phyloP scores from a whole-genome alignment of 2,329 filamentous ascomycete genomes.

The Arthrobotrys entomopaga region DNA sequence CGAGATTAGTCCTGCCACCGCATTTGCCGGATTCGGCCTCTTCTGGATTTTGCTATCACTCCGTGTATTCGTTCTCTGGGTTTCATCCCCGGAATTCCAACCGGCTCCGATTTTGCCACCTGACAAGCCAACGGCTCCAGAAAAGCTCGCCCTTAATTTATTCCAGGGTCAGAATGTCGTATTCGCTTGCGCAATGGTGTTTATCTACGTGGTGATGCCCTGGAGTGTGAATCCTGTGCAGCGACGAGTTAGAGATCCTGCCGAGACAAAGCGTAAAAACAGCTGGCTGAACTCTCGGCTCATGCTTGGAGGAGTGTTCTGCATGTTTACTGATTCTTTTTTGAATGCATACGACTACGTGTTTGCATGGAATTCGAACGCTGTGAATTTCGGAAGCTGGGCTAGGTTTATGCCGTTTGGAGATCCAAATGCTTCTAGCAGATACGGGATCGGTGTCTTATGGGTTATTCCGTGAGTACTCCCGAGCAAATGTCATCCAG shows the following conservation, averaged over 20 bases:
- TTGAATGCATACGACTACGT: constrained; percentile 27
- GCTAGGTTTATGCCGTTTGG: constrained; percentile 33
- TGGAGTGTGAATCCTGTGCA: background rate
- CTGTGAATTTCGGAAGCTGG: constrained; percentile 39
- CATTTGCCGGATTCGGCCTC: constrained; percentile 24
- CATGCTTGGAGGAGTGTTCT: constrained; percentile 12
- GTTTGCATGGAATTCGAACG: constrained; percentile 18
- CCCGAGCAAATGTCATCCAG: too few relatives aligned
- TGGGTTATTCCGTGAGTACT: constrained; percentile 31
- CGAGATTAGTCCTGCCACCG: constrained; percentile 21
- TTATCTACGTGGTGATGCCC: background rate
- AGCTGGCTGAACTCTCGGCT: constrained; percentile 17
- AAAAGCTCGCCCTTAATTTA: constrained; percentile 13
- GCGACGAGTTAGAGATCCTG: background rate
- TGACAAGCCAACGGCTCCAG: constrained; percentile 14
- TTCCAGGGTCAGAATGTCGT: constrained; percentile 20
- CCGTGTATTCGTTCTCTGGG: constrained; percentile 20
- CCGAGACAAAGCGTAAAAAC: background rate
- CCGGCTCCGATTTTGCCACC: constrained; percentile 12
- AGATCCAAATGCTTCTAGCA: constrained; percentile 9
- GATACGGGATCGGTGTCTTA: constrained; percentile 19
- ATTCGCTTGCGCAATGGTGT: constrained; percentile 12
- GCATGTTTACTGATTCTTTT: constrained; percentile 19
- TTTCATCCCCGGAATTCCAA: constrained; percentile 15
- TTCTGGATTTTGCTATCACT: constrained; percentile 21